phyloP scores from a whole-genome alignment of 345 rosid genomes.

The Acer yangbiense region DNA sequence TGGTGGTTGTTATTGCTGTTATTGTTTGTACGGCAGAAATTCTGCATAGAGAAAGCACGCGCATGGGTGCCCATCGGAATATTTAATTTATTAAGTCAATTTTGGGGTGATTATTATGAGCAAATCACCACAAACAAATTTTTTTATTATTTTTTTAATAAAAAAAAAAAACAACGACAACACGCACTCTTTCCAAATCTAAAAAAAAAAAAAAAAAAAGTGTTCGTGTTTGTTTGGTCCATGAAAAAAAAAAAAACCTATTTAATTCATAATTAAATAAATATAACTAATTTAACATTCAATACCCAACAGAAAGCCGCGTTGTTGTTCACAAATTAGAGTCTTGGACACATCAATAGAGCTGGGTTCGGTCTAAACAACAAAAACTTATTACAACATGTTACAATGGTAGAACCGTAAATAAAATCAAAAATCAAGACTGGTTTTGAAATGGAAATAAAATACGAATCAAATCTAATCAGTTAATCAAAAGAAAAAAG shows the following conservation, averaged over 20 bases:
- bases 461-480: not conserved
- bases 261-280: no score
- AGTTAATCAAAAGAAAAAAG: no score
- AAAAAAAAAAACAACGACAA: not conserved
- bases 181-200: not conserved
- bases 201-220: not conserved
- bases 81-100: not conserved
- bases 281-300: not conserved
- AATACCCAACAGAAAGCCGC: not conserved
- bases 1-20: not conserved
- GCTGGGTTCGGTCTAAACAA: not conserved
- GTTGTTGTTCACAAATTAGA: no score
- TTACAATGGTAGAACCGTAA: not conserved
- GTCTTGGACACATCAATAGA: not conserved
- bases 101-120: not conserved
- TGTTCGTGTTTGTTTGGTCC: not conserved
- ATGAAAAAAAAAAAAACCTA: not conserved
- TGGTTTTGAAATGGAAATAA: not conserved
- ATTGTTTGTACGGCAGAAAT: constrained; percentile 52
- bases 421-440: not conserved
- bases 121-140: not conserved
- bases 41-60: constrained; percentile 40
- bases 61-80: not conserved
- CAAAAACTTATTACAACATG: not conserved
- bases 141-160: no score